Evolutionary conservation across 2,329 filamentous ascomycete genomes (phyloP), one percentile per base, ranked within the genome.

Genomic region (Dryadomyces quercus-mongolicae): DNA sequence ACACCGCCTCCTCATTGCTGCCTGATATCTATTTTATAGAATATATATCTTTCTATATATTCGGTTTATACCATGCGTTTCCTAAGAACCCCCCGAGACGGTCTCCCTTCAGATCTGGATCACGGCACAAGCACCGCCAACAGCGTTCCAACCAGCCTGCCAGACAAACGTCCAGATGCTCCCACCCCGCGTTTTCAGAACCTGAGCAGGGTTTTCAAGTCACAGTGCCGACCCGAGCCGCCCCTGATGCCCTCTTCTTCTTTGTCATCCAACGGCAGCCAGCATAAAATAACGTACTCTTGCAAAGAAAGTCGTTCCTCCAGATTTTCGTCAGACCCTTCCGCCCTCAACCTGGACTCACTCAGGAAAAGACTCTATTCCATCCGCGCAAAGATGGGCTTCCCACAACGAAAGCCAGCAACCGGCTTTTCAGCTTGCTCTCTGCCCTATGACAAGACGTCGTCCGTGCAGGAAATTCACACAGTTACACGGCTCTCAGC

Each of bases 401-500:
- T 52, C 10, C 50, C 12, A 13, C 22, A 46, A n/a, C 42, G 43
- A 12, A 46, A 52, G 42, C 42, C 50, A 2, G 10, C n/a, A 3
- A 36, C 50, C n/a, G 38, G 34, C n/a, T n/a, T 49, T 12, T 12
- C 12, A 15, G 20, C 10, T 7, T 13, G 8, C 9, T 38, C 50
- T 1, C n/a, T 38, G n/a, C 18, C 50, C 12, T 22, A 22, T 9
- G 38, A 25, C 36, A 40, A 12, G 15, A 40, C 10, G 25, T 31
- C 25, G 25, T 31, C 36, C 36, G 36, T 40, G 4, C 22, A 36
- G n/a, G 21, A 52, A 36, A 36, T 31, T 18, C 10, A 51, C 22
- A 49, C 36, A 2, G n/a, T 54, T 12, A 55, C 51, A 5, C 52
- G 49, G 13, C 52, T 58, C 15, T 51, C 52, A 2, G 34, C 53